Evolutionary conservation across 768 basidiomycete species (phyloP), one percentile per base, ranked within the genome.

Genomic region (Phylloporus arenicola): DNA sequence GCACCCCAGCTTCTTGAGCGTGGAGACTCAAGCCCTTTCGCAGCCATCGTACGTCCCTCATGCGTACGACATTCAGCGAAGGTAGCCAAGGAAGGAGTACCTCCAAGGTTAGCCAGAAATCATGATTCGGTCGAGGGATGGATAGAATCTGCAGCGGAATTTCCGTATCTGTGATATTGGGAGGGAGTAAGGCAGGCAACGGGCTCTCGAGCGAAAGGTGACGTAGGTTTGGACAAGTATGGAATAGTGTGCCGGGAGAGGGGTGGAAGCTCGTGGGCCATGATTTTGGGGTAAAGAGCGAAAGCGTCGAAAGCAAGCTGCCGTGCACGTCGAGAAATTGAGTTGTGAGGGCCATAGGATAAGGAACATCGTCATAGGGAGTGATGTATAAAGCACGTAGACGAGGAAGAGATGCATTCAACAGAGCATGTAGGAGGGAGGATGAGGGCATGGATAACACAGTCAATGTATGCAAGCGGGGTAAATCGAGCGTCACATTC

Each of bases 181-280:
- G 58, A 7, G 79, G 60, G 8, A 57, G 47, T 43, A 84, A 71
- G 1, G 60, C 54, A 2, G 88, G 88, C 11, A 88, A 69, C 0
- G 87, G 88, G 7, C 64, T 72, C 67, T 89, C 86, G 41, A 90
- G 74, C 1, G 87, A 85, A 33, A 90, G 77, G 60, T 86, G 83
- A n/a, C 72, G 74, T 7, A 90, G 72, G 30, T 72, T 68, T 16
- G 84, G 83, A 27, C 73, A 79, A 30, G 68, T 71, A 35, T 63
- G 59, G 16, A 87, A 69, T 16, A 86, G 43, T 19, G 69, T 69
- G 0, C 60, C 50, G 0, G 83, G 80, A 29, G 80, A 80, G 29
- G 83, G 75, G 49, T 78, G 80, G 31, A 79, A 72, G 38, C 70
- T 68, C 3, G 79, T 81, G 2, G 83, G 84, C 82, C 82, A 85